phyloP scores from a whole-genome alignment of 768 basidiomycete species.

The Naganishia onofrii region DNA sequence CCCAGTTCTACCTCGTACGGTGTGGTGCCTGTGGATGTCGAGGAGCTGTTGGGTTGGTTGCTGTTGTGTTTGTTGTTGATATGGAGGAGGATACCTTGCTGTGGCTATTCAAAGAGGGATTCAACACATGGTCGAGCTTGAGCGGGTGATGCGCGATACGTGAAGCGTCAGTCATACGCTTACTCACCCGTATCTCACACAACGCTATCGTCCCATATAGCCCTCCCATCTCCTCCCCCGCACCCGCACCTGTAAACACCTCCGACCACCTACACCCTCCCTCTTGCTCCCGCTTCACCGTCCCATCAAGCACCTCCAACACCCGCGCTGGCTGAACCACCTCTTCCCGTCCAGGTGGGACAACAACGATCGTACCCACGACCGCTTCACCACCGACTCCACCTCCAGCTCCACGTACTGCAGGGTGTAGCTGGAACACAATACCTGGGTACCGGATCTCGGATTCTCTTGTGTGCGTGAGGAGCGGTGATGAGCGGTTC shows the following conservation, averaged over 20 bases:
- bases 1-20: slow-evolving; percentile 61
- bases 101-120: slow-evolving; percentile 32
- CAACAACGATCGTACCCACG: neutral
- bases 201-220: slow-evolving; percentile 23
- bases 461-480: neutral
- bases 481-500: neutral
- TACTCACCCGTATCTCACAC: slow-evolving; percentile 25
- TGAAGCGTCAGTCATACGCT: too few relatives aligned
- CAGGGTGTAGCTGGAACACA: neutral
- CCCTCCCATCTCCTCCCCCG: slow-evolving; percentile 15
- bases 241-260: slow-evolving; percentile 33
- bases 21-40: slow-evolving; percentile 51
- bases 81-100: slow-evolving; percentile 38
- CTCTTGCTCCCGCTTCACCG: slow-evolving; percentile 37
- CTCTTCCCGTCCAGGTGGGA: slow-evolving; percentile 13
- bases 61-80: slow-evolving; percentile 31
- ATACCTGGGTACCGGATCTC: slow-evolving; percentile 9
- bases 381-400: too few relatives aligned
- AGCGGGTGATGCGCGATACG: too few relatives aligned
- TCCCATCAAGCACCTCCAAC: slow-evolving; percentile 39
- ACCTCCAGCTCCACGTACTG: neutral
- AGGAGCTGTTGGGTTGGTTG: too few relatives aligned
- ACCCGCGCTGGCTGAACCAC: slow-evolving; percentile 30
- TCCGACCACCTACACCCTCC: slow-evolving; percentile 28
- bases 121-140: too few relatives aligned